Conservation (phyloP, 73 alveolate genomes). For the Tetrahymena elliotti region DNA sequence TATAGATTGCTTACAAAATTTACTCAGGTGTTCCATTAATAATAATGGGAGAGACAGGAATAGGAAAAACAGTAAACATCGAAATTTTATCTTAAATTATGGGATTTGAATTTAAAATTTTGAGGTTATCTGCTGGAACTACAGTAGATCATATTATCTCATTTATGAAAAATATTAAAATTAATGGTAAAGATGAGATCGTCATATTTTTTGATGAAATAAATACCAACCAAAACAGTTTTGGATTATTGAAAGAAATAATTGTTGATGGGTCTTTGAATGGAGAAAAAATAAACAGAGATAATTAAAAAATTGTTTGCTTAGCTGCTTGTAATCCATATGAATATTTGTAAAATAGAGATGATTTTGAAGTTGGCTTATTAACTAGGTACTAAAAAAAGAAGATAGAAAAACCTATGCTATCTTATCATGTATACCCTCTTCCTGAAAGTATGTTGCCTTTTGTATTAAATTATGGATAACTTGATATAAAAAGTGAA, state of each 20-base stretch:
- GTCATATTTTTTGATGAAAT: background rate
- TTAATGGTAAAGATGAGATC: background rate
- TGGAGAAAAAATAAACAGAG: background rate
- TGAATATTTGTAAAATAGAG: background rate
- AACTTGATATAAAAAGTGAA: background rate
- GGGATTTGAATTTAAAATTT: background rate
- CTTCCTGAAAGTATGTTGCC: background rate
- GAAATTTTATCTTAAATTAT: background rate
- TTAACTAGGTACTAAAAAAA: background rate
- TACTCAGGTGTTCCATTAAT: background rate
- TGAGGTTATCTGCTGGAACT: background rate
- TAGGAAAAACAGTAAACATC: background rate
- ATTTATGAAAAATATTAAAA: background rate
- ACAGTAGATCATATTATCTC: background rate
- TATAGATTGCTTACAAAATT: background rate
- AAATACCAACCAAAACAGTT: background rate
- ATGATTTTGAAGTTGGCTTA: background rate
- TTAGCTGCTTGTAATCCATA: background rate
- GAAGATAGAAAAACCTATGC: background rate
- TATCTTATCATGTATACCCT: background rate
- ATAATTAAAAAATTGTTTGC: background rate
- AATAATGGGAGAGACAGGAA: background rate
- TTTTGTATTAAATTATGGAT: background rate
- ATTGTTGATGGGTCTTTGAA: background rate
- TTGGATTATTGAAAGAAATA: background rate